Conservation (phyloP, 345 rosid species). For the Syzygium aqueum region DNA sequence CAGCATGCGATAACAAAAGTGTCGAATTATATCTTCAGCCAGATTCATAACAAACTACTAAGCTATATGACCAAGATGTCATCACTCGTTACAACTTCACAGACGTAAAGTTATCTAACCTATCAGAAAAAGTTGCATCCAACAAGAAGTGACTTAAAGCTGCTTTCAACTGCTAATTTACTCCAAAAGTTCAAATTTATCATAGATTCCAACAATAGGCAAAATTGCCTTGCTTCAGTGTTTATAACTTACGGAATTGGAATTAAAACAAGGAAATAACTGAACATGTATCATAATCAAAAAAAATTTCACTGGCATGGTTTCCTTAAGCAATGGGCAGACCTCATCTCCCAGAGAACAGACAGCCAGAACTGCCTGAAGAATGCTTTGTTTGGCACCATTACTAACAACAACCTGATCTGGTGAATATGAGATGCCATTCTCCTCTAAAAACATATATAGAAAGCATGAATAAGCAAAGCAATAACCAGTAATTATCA, state of each 20-base stretch:
- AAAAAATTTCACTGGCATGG: not conserved
- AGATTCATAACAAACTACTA: not conserved
- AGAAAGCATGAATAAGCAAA: not conserved
- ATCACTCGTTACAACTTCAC: not conserved
- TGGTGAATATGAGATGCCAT: conserved; percentile 71
- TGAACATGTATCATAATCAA: not conserved
- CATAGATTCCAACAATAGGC: not conserved
- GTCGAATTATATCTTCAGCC: not conserved
- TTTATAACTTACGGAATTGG: not conserved
- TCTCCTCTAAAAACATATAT: conserved; percentile 47
- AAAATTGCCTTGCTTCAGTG: not conserved
- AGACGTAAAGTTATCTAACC: not conserved
- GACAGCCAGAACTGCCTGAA: conserved; percentile 82
- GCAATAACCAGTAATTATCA: not conserved
- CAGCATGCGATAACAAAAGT: not conserved
- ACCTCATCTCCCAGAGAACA: conserved; percentile 98
- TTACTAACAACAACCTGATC: conserved; percentile 87
- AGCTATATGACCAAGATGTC: not conserved
- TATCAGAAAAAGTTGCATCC: not conserved
- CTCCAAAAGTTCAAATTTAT: not conserved
- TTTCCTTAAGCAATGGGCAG: not conserved
- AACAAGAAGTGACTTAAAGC: not conserved
- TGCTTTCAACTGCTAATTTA: not conserved
- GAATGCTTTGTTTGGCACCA: conserved; percentile 82
- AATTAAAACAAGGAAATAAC: not conserved